phyloP scores from a whole-genome alignment of 306 rosid genomes.

The Acacia melanoxylon region DNA sequence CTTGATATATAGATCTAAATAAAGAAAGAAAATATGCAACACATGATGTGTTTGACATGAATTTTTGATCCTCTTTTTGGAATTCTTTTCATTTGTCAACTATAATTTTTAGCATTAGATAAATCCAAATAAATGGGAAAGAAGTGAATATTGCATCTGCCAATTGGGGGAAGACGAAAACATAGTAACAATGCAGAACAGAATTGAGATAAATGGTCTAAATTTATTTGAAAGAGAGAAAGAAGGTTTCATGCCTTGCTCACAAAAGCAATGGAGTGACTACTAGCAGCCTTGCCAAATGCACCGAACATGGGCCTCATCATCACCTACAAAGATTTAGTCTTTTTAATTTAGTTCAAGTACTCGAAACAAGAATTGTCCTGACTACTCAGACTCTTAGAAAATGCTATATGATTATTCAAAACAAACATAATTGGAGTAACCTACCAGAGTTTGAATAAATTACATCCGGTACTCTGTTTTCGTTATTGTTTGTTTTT shows the following conservation, averaged over 20 bases:
- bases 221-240: slow-evolving; percentile 9
- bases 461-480: background rate
- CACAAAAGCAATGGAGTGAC: slow-evolving; percentile 82
- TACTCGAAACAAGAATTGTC: background rate
- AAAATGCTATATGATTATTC: background rate
- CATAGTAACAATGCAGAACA: background rate
- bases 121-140: too few species aligned
- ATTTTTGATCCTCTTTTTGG: too few species aligned
- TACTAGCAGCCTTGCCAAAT: slow-evolving; percentile 82
- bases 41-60: too few species aligned
- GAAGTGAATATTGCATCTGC: too few species aligned
- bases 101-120: too few species aligned
- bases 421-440: background rate
- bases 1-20: too few species aligned
- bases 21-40: too few species aligned
- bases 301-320: slow-evolving; percentile 95
- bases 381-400: background rate
- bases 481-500: too few species aligned
- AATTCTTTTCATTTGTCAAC: too few species aligned
- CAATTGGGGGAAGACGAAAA: too few species aligned
- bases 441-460: background rate
- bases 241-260: slow-evolving; percentile 70
- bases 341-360: slow-evolving; percentile 9
- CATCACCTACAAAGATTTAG: slow-evolving; percentile 51
- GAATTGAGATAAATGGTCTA: background rate